phyloP scores from a whole-genome alignment of 352 stramenopile species.

The Thalassiosira livingstoniorum region DNA sequence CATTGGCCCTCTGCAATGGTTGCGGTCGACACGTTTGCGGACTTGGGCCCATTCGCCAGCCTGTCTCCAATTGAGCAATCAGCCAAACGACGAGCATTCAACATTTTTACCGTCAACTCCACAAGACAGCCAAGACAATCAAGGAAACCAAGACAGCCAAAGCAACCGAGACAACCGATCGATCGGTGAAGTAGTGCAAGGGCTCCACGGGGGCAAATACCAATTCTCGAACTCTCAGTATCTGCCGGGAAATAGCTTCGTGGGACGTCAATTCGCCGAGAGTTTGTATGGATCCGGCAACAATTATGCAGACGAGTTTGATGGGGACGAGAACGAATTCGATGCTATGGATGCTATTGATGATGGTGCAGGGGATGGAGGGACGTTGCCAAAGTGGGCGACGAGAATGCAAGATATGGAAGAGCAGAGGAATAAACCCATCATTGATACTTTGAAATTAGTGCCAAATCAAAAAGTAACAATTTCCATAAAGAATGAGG shows the following conservation, averaged over 20 bases:
- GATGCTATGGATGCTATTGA: neutral
- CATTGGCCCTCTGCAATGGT: too few relatives aligned
- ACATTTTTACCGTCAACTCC: too few relatives aligned
- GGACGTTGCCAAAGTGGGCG: neutral
- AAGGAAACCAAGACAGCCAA: too few relatives aligned
- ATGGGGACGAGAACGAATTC: slow-evolving; percentile 11
- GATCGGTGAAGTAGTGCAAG: slow-evolving; percentile 38
- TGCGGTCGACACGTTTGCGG: too few relatives aligned
- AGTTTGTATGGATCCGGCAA: slow-evolving; percentile 25
- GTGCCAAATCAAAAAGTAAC: too few relatives aligned
- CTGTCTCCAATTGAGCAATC: too few relatives aligned
- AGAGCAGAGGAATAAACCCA: neutral
- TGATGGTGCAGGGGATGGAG: neutral
- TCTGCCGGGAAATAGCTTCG: slow-evolving; percentile 14
- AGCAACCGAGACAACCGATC: too few relatives aligned
- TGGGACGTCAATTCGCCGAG: slow-evolving; percentile 38
- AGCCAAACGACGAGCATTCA: too few relatives aligned
- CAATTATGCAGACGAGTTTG: neutral
- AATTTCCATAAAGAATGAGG: slow-evolving; percentile 61
- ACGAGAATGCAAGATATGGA: neutral
- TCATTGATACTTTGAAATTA: neutral
- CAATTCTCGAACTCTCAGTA: slow-evolving; percentile 55
- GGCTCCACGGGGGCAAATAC: slow-evolving; percentile 70
- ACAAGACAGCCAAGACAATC: too few relatives aligned
- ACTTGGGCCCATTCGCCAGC: too few relatives aligned